Evolutionary conservation across 306 rosid species (phyloP).

Genomic region (Cucurbita moschata): DNA sequence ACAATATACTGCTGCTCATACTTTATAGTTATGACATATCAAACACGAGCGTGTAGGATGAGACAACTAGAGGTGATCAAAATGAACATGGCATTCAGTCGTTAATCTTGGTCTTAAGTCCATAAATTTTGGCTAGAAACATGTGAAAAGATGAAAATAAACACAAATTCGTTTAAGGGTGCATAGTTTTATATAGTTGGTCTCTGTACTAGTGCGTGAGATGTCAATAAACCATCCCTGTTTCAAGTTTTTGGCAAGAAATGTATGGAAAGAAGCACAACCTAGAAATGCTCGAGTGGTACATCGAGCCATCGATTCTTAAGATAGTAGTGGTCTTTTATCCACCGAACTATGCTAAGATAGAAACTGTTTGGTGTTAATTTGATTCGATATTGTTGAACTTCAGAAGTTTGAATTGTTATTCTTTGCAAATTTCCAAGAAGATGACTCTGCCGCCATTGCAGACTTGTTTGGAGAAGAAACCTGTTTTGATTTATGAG

Average conservation of each 20-base stretch:
- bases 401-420: background rate
- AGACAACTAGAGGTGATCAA: slow-evolving; percentile 15
- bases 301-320: too few relatives aligned
- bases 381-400: too few relatives aligned
- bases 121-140: background rate
- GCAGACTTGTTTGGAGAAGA: background rate
- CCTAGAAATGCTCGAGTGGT: background rate
- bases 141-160: background rate
- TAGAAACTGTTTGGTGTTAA: too few relatives aligned
- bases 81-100: slow-evolving; percentile 35
- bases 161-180: background rate
- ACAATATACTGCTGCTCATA: background rate
- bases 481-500: background rate
- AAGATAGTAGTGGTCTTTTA: background rate
- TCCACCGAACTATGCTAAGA: too few relatives aligned
- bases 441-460: background rate
- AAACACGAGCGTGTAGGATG: slow-evolving; percentile 17
- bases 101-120: background rate
- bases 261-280: background rate
- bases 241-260: background rate
- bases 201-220: background rate
- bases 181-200: background rate
- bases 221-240: background rate
- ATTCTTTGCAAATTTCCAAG: background rate
- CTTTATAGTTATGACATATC: slow-evolving; percentile 57